Evolutionary conservation across 371 early-diverging fungal species (phyloP), one percentile per base, ranked within the genome.

Genomic region (Rhizopus sp.): DNA sequence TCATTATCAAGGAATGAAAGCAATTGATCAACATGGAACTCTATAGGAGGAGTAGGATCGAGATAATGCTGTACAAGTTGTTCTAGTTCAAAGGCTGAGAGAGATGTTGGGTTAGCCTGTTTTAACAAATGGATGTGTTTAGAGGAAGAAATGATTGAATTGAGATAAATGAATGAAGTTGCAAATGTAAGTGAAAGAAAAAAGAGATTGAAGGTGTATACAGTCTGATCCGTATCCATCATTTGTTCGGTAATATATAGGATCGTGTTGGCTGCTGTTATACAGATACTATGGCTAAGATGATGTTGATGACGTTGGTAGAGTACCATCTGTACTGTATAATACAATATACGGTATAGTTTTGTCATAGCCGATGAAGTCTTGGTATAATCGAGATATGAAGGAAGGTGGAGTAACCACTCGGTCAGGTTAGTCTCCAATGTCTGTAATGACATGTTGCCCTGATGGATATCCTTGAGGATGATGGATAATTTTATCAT

Each of bases 221-320:
- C 56, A 10, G 50, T 37, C 33, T 66, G 65, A n/a, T 62, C 47
- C 8, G 57, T 39, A 3, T 61, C 60, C 15, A 69, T 9, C 69
- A 78, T 72, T 57, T 75, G 72, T 38, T 69, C 74, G 8, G 76
- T 73, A 17, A 78, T 70, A 50, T 71, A 68, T 13, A 75, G 54
- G 7, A 78, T 69, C 3, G 69, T 73, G 32, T 65, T 71, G 9
- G 72, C 70, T 3, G 78, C 71, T n/a, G 63, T 68, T 12, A 54
- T 66, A 38, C 67, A 66, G 15, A 69, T 64, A 17, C 61, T 64
- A 39, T n/a, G 48, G 50, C 63, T 65, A 7, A 48, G n/a, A 38
- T 9, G 29, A 47, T 45, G 41, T 23, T 15, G 46, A 16, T 46
- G 53, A 8, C 47, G 45, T 35, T 52, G 53, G 15, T 64, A 58